Conservation (phyloP, 345 rosid species). For the Pugionium cornutum region DNA sequence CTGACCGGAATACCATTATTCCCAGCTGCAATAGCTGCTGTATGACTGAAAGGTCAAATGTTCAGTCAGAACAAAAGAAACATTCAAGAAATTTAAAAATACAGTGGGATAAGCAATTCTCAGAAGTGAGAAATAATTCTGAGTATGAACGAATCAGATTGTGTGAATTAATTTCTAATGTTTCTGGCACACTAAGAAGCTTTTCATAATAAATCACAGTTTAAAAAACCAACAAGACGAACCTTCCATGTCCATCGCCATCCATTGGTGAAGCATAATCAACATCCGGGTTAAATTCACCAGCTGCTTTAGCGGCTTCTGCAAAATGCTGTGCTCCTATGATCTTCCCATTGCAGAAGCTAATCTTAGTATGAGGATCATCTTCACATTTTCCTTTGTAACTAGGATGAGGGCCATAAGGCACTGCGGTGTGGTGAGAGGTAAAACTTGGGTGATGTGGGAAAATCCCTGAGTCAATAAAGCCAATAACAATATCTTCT, state of each 20-base stretch:
- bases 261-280: constrained; percentile 98
- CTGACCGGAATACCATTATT: constrained; percentile 97
- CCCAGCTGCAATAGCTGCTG: constrained; percentile 99
- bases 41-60: constrained; percentile 61
- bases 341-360: constrained; percentile 92
- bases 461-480: constrained; percentile 92
- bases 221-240: constrained; percentile 11
- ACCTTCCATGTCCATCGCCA: constrained; percentile 99
- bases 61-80: constrained; percentile 20
- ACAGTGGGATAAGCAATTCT: not conserved
- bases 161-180: not conserved
- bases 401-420: constrained; percentile 81
- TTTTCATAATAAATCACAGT: not conserved
- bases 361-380: constrained; percentile 65
- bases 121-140: too few relatives aligned
- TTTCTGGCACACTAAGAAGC: not conserved
- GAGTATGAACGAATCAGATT: not conserved
- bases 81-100: constrained; percentile 5
- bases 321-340: constrained; percentile 99
- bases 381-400: constrained; percentile 94
- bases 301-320: constrained; percentile 92
- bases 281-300: constrained; percentile 77
- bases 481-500: constrained; percentile 91
- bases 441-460: constrained; percentile 94
- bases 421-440: constrained; percentile 56